These are phyloP conservation scores for Apophysomyces variabilis DNA, from an alignment of 371 early-diverging fungal genomes.

Conservation along the genomic window DNA sequence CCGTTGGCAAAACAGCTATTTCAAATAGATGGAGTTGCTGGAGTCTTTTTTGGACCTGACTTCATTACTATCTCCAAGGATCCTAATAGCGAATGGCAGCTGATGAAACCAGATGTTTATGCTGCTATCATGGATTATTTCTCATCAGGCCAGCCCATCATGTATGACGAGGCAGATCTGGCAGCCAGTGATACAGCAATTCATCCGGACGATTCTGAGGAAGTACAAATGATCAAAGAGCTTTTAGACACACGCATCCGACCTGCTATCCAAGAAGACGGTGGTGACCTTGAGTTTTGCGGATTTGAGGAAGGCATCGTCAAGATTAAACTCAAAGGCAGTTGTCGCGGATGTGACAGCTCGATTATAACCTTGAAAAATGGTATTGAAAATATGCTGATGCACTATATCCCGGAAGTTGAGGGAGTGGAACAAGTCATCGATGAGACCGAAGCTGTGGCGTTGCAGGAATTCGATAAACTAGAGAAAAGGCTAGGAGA, in stretches of 20 bases:
- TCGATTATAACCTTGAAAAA: conserved; percentile 92
- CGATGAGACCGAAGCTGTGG: conserved; percentile 51
- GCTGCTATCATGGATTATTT: conserved; percentile 95
- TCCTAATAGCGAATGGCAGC: conserved; percentile 83
- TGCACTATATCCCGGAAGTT: conserved; percentile 98
- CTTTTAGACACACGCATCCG: conserved; percentile 93
- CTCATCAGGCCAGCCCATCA: conserved; percentile 80
- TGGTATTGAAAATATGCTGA: conserved; percentile 98
- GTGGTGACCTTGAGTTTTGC: conserved; percentile 96
- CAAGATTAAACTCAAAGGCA: conserved; percentile 90
- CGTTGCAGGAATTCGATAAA: conserved; percentile 56
- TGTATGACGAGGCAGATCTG: conserved; percentile 57
- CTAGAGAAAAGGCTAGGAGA: conserved; percentile 47
- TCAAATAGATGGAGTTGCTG: conserved; percentile 86
- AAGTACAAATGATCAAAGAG: conserved; percentile 97
- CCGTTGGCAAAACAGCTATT: conserved; percentile 91
- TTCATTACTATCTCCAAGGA: conserved; percentile 94
- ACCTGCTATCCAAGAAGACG: conserved; percentile 97
- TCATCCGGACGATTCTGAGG: conserved; percentile 83
- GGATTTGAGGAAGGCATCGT: conserved; percentile 91
- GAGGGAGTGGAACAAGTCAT: conserved; percentile 88
- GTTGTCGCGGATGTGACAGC: conserved; percentile 94
- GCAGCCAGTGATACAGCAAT: conserved; percentile 73
- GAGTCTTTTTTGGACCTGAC: conserved; percentile 91
- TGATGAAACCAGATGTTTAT: conserved; percentile 96